Evolutionary conservation across 257 asterid genomes (phyloP), one percentile per base, ranked within the genome.

Genomic region (Solanum peruvianum): DNA sequence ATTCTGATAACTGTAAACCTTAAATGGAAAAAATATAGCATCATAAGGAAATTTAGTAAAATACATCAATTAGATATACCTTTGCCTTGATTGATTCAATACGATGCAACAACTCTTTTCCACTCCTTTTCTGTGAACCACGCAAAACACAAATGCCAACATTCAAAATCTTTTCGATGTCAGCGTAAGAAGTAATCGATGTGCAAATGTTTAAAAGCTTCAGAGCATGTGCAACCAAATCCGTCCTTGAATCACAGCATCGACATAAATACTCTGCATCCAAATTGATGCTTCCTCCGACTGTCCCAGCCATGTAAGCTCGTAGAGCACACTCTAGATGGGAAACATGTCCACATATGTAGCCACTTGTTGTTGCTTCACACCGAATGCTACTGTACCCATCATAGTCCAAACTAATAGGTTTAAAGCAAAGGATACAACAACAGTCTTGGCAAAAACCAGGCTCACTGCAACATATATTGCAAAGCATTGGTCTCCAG

Each of bases 251-350:
- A 90, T 95, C 98, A 91, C 99, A 96, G 25, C 95, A 93, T 39
- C 98, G 93, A 41, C 99, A 96, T 88, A 92, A 92, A 77, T 96
- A 95, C 91, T 94, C 93, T 5, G 98, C 94, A 89, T 96, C 98
- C 91, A 96, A 86, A 69, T 92, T 91, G 25, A 95, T 93, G 90
- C 90, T 89, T 86, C 98, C 98, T 83, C 95, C 95, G 12, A 92
- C 94, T 29, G 95, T 93, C 84, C 99, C 98, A 49, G 95, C 96
- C 95, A 94, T 83, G 89, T 90, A 92, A 88, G 96, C 94, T 52
- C 96, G 92, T 23, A 95, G 89, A 86, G 94, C 98, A 89, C 98
- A 96, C 35, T 92, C 90, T 29, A 95, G 83, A 80, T 96, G 98
- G 88, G 96, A 92, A 87, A 90, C 88, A 37, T 37, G 39, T 37